Evolutionary conservation across 2,329 filamentous ascomycete species (phyloP).

Genomic region (Penicillium concentricum): DNA sequence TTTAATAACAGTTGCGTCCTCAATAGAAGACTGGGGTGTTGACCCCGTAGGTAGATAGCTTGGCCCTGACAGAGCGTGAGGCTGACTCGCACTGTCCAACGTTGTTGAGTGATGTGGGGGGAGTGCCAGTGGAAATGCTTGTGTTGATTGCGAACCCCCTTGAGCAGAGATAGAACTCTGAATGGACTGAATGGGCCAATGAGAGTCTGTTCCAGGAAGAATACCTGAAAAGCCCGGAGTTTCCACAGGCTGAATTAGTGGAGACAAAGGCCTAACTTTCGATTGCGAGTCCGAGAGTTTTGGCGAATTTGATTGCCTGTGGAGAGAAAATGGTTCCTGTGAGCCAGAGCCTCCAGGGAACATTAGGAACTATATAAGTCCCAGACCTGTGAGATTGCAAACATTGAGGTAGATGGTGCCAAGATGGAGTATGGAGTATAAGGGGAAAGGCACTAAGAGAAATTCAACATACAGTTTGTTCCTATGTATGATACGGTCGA

Average conservation of each 20-base stretch:
- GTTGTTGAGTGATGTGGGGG: slow-evolving; percentile 12
- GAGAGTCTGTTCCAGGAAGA: slow-evolving; percentile 7
- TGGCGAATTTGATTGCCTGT: slow-evolving; percentile 14
- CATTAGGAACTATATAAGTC: slow-evolving; percentile 21
- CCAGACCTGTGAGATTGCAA: slow-evolving; percentile 17
- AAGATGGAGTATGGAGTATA: slow-evolving; percentile 9
- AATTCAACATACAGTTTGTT: slow-evolving; percentile 16
- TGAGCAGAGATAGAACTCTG: slow-evolving; percentile 7
- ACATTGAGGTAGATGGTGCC: slow-evolving; percentile 8
- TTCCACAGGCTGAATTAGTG: slow-evolving; percentile 15
- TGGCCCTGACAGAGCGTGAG: slow-evolving; percentile 6
- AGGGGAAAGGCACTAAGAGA: slow-evolving; percentile 7
- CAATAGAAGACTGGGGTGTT: slow-evolving; percentile 7
- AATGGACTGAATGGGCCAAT: slow-evolving; percentile 16
- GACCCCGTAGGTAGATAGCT: slow-evolving; percentile 6
- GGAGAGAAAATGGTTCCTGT: slow-evolving; percentile 16
- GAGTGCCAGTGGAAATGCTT: slow-evolving; percentile 5
- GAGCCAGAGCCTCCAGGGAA: slow-evolving; percentile 19
- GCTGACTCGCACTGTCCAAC: slow-evolving; percentile 6
- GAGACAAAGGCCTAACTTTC: slow-evolving; percentile 1
- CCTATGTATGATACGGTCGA: neutral
- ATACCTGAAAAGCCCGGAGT: slow-evolving; percentile 14
- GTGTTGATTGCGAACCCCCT: slow-evolving; percentile 1
- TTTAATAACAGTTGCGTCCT: slow-evolving; percentile 3
- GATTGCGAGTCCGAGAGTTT: slow-evolving; percentile 8